Base-by-base conservation (phyloP, 331 rosid genomes). In the Prunus yedoensis region DNA sequence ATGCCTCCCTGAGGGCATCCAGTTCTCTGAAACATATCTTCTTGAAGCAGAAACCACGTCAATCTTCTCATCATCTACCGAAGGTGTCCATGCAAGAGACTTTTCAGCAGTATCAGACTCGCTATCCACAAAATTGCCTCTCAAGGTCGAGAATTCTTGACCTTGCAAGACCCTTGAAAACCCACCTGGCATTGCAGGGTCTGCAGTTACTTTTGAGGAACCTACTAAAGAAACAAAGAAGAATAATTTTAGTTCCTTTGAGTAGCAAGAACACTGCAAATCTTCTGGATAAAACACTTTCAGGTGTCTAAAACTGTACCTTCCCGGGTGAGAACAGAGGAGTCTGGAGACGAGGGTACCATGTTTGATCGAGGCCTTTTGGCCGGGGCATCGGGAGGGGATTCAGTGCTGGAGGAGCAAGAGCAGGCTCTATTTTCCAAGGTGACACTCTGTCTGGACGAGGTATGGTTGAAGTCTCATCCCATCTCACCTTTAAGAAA, bases 391-490 rank as follows among this genome's bases (percentile, higher is more conserved):
- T 87, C 7, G 94, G 89, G 79, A 89, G 89, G 74, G 97, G 91
- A 83, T 85, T 92, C 35, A 92, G 58, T 56, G 93, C 94, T 6
- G 96, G 91, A 74, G 97, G 98, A 86, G 99, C 89, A 68, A 88
- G 91, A 74, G 99, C 99, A 28, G 97, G 97, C 76, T 92, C 99
- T 71, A 96, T 85, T 87, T 96, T 92, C 99, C 99, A 96, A 30
- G 92, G 96, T 46, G 99, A 96, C 74, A 96, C 98, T 81, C 90
- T 96, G 65, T 96, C 99, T 0, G 99, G 99, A 17, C 98, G 99
- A 73, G 96, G 85, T 76, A 91, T 81, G 27, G 90, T 83, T 25
- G 93, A 92, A 68, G 92, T 92, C 77, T 96, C 99, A 74, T 96
- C 99, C 99, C 99, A 96, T 86, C 97, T 88, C 87, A 94, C 98